Evolutionary conservation across 2,329 filamentous ascomycete genomes (phyloP), one percentile per base, ranked within the genome.

Genomic region (Arthrobotrys megalospora): DNA sequence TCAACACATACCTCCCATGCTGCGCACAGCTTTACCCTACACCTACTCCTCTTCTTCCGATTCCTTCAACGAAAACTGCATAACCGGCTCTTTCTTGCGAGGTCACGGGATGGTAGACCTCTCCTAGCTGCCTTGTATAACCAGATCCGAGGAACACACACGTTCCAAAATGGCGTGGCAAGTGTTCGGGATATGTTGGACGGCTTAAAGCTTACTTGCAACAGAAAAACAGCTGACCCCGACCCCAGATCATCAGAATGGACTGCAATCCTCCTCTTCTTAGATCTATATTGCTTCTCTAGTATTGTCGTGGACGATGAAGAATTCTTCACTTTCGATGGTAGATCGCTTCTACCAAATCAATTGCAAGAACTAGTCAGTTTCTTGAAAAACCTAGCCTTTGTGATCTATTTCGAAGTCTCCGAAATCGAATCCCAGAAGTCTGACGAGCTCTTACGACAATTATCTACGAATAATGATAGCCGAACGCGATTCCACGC

Each of bases 241-340:
- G 24, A 38, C n/a, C n/a, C 24, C 16, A 50, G 32, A 52, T 43
- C 48, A 7, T 65, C 50, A n/a, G 93, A 98, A 83, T 99, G 96
- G 96, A 91, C 92, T 16, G 91, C 96, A 0, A 89, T 97, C 48
- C 86, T 98, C 0, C 88, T 99, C 0, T 98, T 99, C 82, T 87
- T 99, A 5, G 96, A 99, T 82, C 88, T 99, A 0, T 99, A 97
- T 83, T 93, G 92, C 1, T 98, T 98, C 83, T 90, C 97, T 1
- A 86, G 98, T 11, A 92, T 96, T 81, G 90, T 98, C 38, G 97
- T 95, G 83, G 96, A 99, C 81, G 96, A 99, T 80, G 95, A 98
- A 80, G 96, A 99, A 81, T 99, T 99, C 83, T 92, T 97, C 79
- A 89, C 90, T 71, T 87, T 88, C 69, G 85, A 88, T 79, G 85